A percentile compares a stretch with the other conserved stretches of the same genome.
phyloP scores from a whole-genome alignment of 225 moss, liverwort and hornwort genomes.

The Ulota crispa region DNA sequence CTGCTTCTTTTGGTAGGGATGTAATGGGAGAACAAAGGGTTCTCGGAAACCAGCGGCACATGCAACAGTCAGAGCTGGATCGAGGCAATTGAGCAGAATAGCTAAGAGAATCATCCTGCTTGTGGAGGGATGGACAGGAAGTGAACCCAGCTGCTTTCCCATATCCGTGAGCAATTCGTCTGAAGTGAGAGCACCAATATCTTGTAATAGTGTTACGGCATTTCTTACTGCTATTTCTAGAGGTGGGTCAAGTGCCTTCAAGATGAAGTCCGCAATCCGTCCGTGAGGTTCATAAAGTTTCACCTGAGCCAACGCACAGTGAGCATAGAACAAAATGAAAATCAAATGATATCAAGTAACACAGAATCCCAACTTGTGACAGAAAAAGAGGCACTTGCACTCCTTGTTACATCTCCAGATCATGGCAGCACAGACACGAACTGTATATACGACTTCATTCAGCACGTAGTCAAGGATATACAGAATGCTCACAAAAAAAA shows the following conservation, averaged over 20 bases:
- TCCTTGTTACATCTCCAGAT: slow-evolving; percentile 12
- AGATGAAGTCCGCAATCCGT: slow-evolving; percentile 67
- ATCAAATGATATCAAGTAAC: background rate
- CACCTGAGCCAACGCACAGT: slow-evolving; percentile 38
- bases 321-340: slow-evolving; percentile 1
- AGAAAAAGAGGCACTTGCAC: background rate
- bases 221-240: slow-evolving; percentile 78
- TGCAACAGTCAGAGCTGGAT: slow-evolving; percentile 91
- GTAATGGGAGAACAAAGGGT: slow-evolving; percentile 92
- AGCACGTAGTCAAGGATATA: slow-evolving; percentile 10
- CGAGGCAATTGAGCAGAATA: slow-evolving; percentile 90
- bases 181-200: slow-evolving; percentile 84
- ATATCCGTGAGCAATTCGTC: slow-evolving; percentile 93
- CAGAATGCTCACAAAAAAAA: slow-evolving; percentile 15
- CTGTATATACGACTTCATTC: background rate
- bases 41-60: slow-evolving; percentile 97
- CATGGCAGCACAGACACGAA: background rate
- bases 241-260: slow-evolving; percentile 90
- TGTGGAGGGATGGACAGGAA: slow-evolving; percentile 95
- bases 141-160: slow-evolving; percentile 88
- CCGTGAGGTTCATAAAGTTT: slow-evolving; percentile 68
- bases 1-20: slow-evolving; percentile 87
- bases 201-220: slow-evolving; percentile 83
- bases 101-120: slow-evolving; percentile 97
- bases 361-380: background rate